Evolutionary conservation across 2,329 filamentous ascomycete genomes (phyloP).

Genomic region (Aspergillus pseudoviridinutans): DNA sequence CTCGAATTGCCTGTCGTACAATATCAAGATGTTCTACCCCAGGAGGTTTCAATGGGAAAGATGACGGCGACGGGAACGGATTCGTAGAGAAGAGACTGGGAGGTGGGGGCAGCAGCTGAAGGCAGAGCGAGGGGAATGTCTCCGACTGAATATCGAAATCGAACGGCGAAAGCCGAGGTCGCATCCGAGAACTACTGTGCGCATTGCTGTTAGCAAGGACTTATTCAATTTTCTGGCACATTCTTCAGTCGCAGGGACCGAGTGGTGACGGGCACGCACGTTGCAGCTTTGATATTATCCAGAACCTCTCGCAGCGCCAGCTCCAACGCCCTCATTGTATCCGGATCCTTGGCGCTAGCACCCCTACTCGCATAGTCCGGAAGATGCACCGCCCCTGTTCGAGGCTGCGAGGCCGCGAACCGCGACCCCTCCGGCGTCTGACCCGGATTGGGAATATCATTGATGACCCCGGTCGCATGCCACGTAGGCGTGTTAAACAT

Average conservation of each 20-base stretch:
- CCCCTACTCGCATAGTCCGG: constrained; percentile 59
- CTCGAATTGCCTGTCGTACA: constrained; percentile 62
- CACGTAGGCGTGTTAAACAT: constrained; percentile 63
- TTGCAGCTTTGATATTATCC: constrained; percentile 75
- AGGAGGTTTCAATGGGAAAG: constrained; percentile 77
- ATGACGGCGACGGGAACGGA: constrained; percentile 71
- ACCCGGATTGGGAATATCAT: constrained; percentile 60
- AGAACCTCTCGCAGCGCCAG: constrained; percentile 79
- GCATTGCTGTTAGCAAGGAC: not conserved
- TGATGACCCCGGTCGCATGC: constrained; percentile 75
- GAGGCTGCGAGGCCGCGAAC: constrained; percentile 30
- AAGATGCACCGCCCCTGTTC: constrained; percentile 25
- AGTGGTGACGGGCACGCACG: constrained; percentile 50
- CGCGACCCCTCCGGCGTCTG: constrained; percentile 39
- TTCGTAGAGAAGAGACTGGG: constrained; percentile 78
- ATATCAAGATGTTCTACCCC: constrained; percentile 70
- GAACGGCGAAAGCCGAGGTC: constrained; percentile 48
- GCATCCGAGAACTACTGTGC: constrained; percentile 39
- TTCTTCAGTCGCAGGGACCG: not conserved
- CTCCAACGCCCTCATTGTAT: constrained; percentile 79
- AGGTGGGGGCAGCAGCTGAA: constrained; percentile 75
- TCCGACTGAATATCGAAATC: constrained; percentile 83
- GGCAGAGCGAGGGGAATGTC: constrained; percentile 78
- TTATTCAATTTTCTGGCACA: not conserved
- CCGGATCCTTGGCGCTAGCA: constrained; percentile 65